Conservation (phyloP, 768 basidiomycete species). For the Galerina marginata region DNA sequence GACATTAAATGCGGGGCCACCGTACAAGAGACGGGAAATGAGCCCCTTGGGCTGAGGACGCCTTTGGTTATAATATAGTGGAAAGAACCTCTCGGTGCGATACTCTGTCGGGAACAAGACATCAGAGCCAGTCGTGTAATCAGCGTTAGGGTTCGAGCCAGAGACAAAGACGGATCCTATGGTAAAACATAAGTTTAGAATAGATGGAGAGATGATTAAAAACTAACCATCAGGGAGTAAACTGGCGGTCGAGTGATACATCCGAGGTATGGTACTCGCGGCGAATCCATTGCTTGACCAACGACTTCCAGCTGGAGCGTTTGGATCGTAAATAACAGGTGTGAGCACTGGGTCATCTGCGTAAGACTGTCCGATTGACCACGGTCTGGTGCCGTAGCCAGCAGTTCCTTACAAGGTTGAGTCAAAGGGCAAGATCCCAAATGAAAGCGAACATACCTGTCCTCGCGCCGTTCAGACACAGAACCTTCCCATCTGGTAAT, state of each 20-base stretch:
- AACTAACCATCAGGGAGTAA: slow-evolving; percentile 63
- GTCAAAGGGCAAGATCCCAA: slow-evolving; percentile 24
- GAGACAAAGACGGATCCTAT: slow-evolving; percentile 72
- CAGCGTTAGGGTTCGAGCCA: slow-evolving; percentile 82
- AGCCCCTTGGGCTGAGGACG: slow-evolving; percentile 65
- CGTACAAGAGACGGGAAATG: slow-evolving; percentile 66
- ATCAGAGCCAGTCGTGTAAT: slow-evolving; percentile 53
- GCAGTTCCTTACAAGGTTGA: slow-evolving; percentile 52
- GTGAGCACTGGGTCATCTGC: slow-evolving; percentile 62
- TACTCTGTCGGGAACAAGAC: slow-evolving; percentile 74
- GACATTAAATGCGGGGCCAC: slow-evolving; percentile 77
- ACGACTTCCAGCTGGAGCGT: slow-evolving; percentile 55
- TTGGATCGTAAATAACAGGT: slow-evolving; percentile 68
- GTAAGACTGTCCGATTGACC: slow-evolving; percentile 63
- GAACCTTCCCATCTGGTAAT: slow-evolving; percentile 70
- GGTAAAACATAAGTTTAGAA: neutral
- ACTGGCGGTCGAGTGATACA: slow-evolving; percentile 79
- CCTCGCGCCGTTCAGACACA: slow-evolving; percentile 70
- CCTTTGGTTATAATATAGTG: slow-evolving; percentile 65
- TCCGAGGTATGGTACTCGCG: slow-evolving; percentile 62
- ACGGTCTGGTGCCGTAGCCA: slow-evolving; percentile 60
- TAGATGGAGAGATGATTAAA: neutral
- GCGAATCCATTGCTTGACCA: slow-evolving; percentile 68
- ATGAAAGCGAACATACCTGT: slow-evolving; percentile 49
- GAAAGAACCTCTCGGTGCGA: slow-evolving; percentile 76